Base-by-base conservation (phyloP, 2,329 filamentous ascomycete genomes). In the Cladosporium colombiae region DNA sequence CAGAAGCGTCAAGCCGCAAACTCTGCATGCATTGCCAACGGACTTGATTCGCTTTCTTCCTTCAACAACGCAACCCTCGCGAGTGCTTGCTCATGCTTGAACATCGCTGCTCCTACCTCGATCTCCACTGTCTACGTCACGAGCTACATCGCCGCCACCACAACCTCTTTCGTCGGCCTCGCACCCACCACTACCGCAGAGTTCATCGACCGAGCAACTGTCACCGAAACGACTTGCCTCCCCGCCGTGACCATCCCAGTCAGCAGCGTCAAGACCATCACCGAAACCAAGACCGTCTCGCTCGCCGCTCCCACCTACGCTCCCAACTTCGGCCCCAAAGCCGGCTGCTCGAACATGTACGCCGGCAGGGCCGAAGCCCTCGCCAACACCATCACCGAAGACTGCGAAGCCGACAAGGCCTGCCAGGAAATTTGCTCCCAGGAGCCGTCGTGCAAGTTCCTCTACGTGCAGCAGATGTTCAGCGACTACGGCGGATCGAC, bases 221-320 rank as follows among this genome's bases (percentile, higher is more conserved):
- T 70, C 27, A 69, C 69, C 8, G 60, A 65, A 2, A 66, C 72
- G 18, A 65, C 50, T 25, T 65, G 55, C 1, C 52, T 67, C 4
- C 44, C 66, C 27, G 40, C 23, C 14, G 52, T 40, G 35, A 13
- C 55, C 40, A 16, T 70, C 18, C 21, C 70, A 16, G 58, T 65
- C 27, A 72, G 68, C 25, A 59, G 44, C 27, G 70, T 68, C 3
- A 64, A 66, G 0, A 66, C 72, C 14, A 64, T 46, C 6, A 70
- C 67, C 0, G 50, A 64, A 16, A 66, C 60, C 35, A 25, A 68
- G 5, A 70, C 69, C 46, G 52, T 69, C 61, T 68, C 70, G 27
- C 66, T 71, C 33, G 66, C 71, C 16, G 70, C 70, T 6, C 68
- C 72, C 7, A 70, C 70, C 5, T 74, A 67, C 65, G 75, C 71